Evolutionary conservation across 208 protist species (phyloP), one percentile per base, ranked within the genome.

Genomic region (Endotrypanum monterogeii): DNA sequence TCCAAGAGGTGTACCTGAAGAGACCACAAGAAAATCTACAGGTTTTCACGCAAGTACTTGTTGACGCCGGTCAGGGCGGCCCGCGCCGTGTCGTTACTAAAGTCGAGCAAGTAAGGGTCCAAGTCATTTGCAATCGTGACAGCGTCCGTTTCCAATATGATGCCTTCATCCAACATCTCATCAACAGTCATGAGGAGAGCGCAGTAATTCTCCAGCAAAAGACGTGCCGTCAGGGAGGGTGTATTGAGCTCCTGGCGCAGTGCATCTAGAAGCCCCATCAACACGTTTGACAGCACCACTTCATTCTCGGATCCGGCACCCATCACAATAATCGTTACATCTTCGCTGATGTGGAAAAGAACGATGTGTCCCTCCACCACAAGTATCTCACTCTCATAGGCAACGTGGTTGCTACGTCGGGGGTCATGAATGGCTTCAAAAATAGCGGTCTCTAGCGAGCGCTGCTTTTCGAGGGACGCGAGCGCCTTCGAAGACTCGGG

Each of bases 111-210:
- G 62, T 91, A 94, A 35, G 88, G 85, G 44, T 83, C 76, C 74
- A 96, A 85, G 67, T 92, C 84, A 0, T 35, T 73, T 3, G 79
- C 85, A n/a, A 96, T 78, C 30, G 67, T 82, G 30, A 37, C 50
- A n/a, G 84, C n/a, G 69, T 89, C 88, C 28, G 89, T 94, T 50
- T 96, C 89, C 35, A 98, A 71, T 44, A 98, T 86, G 44, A 98
- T 91, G 28, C 94, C 94, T 37, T 95, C 91, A 65, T 98, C 94
- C n/a, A 98, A 74, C 79, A 97, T 84, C 75, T 96, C 92, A 60
- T 98, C 94, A 25, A 96, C 91, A 5, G 89, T 90, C 25, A 98
- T 86, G 48, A 97, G 67, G n/a, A 98, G 67, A 16, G 84, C 87
- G 46, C 94, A 90, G 78, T 95, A 98, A 67, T 95, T 93, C 63